Percentiles rank a stretch among this genome's conserved stretches.
Evolutionary conservation across 805 yeast species (phyloP).

Genomic region (Pichia eremophila): DNA sequence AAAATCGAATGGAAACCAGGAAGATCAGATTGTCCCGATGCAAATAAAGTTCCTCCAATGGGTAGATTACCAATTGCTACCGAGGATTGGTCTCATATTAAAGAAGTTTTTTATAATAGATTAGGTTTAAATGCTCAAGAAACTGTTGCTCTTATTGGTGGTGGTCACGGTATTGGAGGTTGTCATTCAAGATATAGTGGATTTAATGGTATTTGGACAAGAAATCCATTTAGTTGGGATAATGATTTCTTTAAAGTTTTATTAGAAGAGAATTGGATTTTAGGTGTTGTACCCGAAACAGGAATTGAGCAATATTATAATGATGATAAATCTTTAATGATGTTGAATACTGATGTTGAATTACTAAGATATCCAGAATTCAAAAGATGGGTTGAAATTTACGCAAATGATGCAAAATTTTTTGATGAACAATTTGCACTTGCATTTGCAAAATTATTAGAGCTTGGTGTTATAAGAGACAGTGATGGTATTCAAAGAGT

Average conservation of each 20-base stretch:
- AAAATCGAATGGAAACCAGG: constrained; percentile 78
- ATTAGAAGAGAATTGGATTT: constrained; percentile 38
- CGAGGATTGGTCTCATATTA: constrained; percentile 54
- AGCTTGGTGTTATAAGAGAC: constrained; percentile 31
- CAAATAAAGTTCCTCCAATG: constrained; percentile 46
- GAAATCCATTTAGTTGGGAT: constrained; percentile 31
- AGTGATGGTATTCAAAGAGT: constrained; percentile 24
- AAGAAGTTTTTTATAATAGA: constrained; percentile 46
- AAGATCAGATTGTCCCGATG: constrained; percentile 48
- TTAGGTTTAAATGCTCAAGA: constrained; percentile 65
- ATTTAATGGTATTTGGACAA: constrained; percentile 42
- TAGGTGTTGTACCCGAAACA: constrained; percentile 31
- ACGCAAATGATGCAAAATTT: constrained; percentile 53
- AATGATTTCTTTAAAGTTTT: constrained; percentile 37
- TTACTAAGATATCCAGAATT: constrained; percentile 49
- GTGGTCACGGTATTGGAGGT: constrained; percentile 70
- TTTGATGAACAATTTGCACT: constrained; percentile 57
- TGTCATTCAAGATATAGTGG: constrained; percentile 53
- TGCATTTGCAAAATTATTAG: constrained; percentile 58
- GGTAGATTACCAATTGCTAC: constrained; percentile 72
- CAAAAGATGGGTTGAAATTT: constrained; percentile 50
- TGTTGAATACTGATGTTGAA: constrained; percentile 78
- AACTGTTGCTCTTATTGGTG: constrained; percentile 64
- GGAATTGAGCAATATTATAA: constrained; percentile 33
- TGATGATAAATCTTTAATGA: constrained; percentile 47